phyloP scores from a whole-genome alignment of 2,329 filamentous ascomycete genomes.

The Metarhizium anisopliae region DNA sequence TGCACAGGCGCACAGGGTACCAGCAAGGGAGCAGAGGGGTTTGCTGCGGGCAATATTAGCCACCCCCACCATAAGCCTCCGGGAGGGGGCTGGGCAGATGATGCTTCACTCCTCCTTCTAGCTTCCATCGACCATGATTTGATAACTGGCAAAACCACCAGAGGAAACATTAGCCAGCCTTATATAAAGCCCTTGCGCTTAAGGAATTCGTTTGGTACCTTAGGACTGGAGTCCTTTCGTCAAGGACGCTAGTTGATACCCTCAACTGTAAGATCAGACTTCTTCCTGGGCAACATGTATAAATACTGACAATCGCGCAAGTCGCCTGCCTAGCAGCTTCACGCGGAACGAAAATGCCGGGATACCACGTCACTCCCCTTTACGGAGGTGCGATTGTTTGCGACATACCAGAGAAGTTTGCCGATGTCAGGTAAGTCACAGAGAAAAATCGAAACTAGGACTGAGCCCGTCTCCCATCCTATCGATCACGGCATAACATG shows the following conservation, averaged over 20 bases:
- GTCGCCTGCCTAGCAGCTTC: background rate
- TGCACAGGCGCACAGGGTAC: too few relatives aligned
- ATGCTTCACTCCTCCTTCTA: too few relatives aligned
- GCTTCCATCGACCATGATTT: background rate
- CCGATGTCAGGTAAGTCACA: conserved; percentile 58
- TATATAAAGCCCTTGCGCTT: background rate
- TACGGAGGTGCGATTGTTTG: conserved; percentile 65
- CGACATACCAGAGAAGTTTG: conserved; percentile 59
- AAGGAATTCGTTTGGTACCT: too few relatives aligned
- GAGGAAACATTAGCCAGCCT: background rate
- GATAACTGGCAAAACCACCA: background rate
- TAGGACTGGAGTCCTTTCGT: too few relatives aligned
- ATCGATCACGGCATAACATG: background rate
- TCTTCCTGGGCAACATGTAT: background rate
- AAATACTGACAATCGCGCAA: background rate
- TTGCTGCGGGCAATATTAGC: too few relatives aligned
- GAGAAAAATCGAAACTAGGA: conserved; percentile 8
- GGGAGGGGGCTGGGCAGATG: too few relatives aligned
- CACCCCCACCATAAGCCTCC: too few relatives aligned
- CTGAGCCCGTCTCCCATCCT: background rate
- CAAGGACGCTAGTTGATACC: background rate
- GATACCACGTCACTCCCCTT: conserved; percentile 50
- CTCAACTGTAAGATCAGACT: background rate
- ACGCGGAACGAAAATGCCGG: conserved; percentile 31
- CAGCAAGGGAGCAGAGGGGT: too few relatives aligned